Conservation (phyloP, 306 rosid species). For the Fragaria vesca region DNA sequence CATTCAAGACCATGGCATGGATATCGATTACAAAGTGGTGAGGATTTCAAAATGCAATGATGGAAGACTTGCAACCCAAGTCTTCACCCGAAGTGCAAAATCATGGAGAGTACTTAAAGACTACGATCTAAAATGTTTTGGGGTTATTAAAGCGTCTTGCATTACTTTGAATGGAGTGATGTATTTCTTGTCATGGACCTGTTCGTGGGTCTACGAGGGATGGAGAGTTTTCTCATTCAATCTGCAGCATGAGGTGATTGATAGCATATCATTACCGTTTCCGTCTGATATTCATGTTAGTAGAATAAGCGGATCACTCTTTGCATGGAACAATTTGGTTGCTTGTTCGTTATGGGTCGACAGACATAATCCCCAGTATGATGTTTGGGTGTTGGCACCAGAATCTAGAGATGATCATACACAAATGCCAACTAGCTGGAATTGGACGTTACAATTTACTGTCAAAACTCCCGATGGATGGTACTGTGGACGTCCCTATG, state of each 20-base stretch:
- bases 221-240: neutral
- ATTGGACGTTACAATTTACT: too few species aligned
- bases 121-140: neutral
- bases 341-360: neutral
- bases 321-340: neutral
- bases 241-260: neutral
- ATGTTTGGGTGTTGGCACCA: too few species aligned
- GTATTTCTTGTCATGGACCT: neutral
- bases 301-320: neutral
- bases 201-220: neutral
- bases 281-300: neutral
- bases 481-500: too few species aligned
- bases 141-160: neutral
- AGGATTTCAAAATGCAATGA: too few species aligned
- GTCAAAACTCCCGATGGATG: too few species aligned
- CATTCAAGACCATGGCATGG: neutral
- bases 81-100: neutral
- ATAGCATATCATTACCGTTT: too few species aligned
- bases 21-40: neutral
- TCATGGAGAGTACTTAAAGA: neutral
- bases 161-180: neutral
- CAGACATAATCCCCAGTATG: too few species aligned
- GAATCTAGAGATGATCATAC: too few species aligned
- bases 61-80: neutral
- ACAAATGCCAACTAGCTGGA: too few species aligned